These are phyloP conservation scores for Kwoniella europaea DNA, from an alignment of 768 basidiomycete species.

Conservation along the genomic window DNA sequence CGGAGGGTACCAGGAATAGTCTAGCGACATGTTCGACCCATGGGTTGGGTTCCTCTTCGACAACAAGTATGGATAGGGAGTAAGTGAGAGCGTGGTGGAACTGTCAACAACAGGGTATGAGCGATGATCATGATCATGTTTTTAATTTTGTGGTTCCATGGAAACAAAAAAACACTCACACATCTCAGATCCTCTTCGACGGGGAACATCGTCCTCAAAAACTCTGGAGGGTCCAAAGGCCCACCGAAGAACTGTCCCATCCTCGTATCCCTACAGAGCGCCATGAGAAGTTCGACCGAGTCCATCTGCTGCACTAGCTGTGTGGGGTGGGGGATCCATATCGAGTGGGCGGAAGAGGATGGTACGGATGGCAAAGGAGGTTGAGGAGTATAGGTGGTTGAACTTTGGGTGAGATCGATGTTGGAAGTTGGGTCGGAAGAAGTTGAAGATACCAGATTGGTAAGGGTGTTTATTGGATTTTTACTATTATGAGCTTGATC, in stretches of 20 bases:
- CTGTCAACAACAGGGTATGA: neutral
- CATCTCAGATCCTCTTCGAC: constrained; percentile 26
- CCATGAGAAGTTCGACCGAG: constrained; percentile 33
- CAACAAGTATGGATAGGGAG: constrained; percentile 24
- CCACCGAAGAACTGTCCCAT: constrained; percentile 35
- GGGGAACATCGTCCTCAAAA: constrained; percentile 24
- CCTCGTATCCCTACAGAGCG: constrained; percentile 33
- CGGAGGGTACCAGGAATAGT: constrained; percentile 19
- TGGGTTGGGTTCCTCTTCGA: constrained; percentile 23
- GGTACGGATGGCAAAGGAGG: neutral
- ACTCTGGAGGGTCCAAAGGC: constrained; percentile 39
- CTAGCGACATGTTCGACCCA: constrained; percentile 28
- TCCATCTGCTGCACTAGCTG: constrained; percentile 23
- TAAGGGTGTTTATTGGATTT: too few species aligned
- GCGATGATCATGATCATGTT: too few species aligned
- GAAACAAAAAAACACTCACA: constrained; percentile 9
- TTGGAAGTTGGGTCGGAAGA: neutral
- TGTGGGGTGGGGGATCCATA: constrained; percentile 4
- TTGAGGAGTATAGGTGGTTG: neutral
- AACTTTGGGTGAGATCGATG: neutral
- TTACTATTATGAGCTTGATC: neutral
- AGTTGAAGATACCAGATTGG: neutral
- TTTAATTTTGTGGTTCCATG: too few species aligned
- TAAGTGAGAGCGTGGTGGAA: constrained; percentile 29
- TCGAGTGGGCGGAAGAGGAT: neutral